Base-by-base conservation (phyloP, 2,329 filamentous ascomycete species). In the Paramyrothecium sp. region DNA sequence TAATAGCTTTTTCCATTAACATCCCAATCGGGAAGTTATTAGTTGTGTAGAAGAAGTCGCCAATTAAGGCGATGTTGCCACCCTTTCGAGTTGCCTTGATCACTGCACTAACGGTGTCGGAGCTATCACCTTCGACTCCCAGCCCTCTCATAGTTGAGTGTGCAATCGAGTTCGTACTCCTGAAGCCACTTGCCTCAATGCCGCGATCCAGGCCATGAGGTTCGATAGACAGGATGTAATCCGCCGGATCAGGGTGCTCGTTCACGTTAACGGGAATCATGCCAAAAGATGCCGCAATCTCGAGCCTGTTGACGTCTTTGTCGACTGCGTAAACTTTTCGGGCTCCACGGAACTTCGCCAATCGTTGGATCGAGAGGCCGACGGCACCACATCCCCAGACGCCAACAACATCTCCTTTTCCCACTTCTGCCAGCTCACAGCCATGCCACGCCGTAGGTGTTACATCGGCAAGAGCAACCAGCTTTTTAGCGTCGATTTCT, bases 391-490 rank as follows among this genome's bases (percentile, higher is more conserved):
- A 50, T 16, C 47, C 47, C 47, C 47, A 50, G 47, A 50, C 47
- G 47, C 47, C 47, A 50, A 50, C 47, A 23, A 50, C 21, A 22
- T 50, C 47, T 7, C 47, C 47, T 20, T 50, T 22, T 16, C 47
- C 47, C n/a, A 50, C 47, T 50, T 50, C 47, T 23, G 47, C 47
- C 47, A 50, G 47, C 47, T 50, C 47, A 22, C 21, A 20, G 7
- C 47, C 47, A 23, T 50, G 47, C 47, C 47, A 50, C 21, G 47
- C 47, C 19, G 47, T 50, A 22, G 47, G 47, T 22, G 47, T 50
- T 22, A 50, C 47, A 50, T 50, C 47, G n/a, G 47, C 47, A 50
- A 50, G 47, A 22, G n/a, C 47, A 50, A 50, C 47, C 21, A 50
- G 47, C 21, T 50, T 50, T 22, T 19, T 19, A 22, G 47, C 47